These are phyloP conservation scores for Bryoglossum gracile DNA, from an alignment of 495 filamentous ascomycete species.

Conservation along the genomic window DNA sequence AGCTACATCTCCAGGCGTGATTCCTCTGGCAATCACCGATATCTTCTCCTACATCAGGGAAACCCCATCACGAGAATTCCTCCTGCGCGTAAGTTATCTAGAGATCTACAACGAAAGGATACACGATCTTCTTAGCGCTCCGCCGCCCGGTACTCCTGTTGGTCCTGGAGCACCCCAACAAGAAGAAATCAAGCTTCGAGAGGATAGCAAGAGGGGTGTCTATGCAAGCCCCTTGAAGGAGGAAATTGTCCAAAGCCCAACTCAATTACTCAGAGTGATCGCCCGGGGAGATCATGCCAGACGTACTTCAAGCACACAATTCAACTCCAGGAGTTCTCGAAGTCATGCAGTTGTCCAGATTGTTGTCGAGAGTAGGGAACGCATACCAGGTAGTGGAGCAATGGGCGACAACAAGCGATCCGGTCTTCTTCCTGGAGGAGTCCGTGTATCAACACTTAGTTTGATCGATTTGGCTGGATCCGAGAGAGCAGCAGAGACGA, in stretches of 20 bases:
- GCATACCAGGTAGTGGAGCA: constrained; percentile 51
- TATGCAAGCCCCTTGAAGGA: constrained; percentile 96
- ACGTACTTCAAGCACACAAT: constrained; percentile 87
- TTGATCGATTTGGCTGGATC: constrained; percentile 96
- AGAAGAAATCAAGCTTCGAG: constrained; percentile 93
- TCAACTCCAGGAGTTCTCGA: constrained; percentile 90
- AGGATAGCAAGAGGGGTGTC: constrained; percentile 92
- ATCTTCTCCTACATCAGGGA: constrained; percentile 99
- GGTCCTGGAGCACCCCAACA: constrained; percentile 40
- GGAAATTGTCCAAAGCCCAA: constrained; percentile 97
- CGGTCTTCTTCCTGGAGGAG: constrained; percentile 77
- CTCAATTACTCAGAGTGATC: constrained; percentile 90
- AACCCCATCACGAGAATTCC: constrained; percentile 88
- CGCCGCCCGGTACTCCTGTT: constrained; percentile 40
- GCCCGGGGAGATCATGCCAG: constrained; percentile 88
- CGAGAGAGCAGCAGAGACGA: constrained; percentile 89
- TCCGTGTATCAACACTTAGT: constrained; percentile 89
- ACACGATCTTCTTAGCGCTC: constrained; percentile 80
- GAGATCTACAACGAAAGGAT: constrained; percentile 99
- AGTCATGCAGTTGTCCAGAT: constrained; percentile 98
- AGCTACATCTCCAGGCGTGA: constrained; percentile 92
- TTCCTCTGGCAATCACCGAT: constrained; percentile 93
- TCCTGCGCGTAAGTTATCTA: constrained; percentile 93
- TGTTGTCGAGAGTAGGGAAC: constrained; percentile 92
- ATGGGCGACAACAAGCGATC: constrained; percentile 61